Conservation (phyloP, 345 rosid genomes). For the Excoecaria cochinchinensis region DNA sequence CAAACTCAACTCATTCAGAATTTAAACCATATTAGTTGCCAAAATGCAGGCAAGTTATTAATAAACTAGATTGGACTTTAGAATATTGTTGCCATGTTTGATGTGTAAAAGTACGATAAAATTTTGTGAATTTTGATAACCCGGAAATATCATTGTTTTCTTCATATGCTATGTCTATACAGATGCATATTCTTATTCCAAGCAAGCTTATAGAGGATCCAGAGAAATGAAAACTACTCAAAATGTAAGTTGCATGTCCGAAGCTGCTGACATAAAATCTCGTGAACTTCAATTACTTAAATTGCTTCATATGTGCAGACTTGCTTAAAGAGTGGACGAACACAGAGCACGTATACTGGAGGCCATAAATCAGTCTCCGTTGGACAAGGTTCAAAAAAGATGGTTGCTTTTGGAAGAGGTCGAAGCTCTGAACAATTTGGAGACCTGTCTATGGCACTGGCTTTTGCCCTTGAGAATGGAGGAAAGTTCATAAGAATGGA, state of each 20-base stretch:
- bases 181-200: slow-evolving; percentile 56
- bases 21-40: not conserved
- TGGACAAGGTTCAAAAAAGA: slow-evolving; percentile 44
- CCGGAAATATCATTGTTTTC: not conserved
- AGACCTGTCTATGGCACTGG: slow-evolving; percentile 65
- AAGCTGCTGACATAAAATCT: slow-evolving; percentile 10
- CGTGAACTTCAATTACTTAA: slow-evolving; percentile 10
- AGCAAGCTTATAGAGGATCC: slow-evolving; percentile 50
- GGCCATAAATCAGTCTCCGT: slow-evolving; percentile 34
- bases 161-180: slow-evolving; percentile 22
- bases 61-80: too few relatives aligned
- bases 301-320: slow-evolving; percentile 39
- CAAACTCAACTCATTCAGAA: not conserved
- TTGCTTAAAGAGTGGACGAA: slow-evolving; percentile 35
- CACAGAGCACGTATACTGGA: slow-evolving; percentile 23
- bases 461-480: slow-evolving; percentile 77
- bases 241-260: slow-evolving; percentile 44
- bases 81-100: not conserved
- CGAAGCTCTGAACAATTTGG: slow-evolving; percentile 42
- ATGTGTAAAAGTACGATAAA: not conserved
- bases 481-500: slow-evolving; percentile 55
- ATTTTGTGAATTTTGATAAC: not conserved
- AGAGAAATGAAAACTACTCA: slow-evolving; percentile 35
- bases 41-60: not conserved
- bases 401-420: slow-evolving; percentile 53